Evolutionary conservation across 140 eudicot species (phyloP), one percentile per base, ranked within the genome.

Genomic region (Oenanthe javanica): DNA sequence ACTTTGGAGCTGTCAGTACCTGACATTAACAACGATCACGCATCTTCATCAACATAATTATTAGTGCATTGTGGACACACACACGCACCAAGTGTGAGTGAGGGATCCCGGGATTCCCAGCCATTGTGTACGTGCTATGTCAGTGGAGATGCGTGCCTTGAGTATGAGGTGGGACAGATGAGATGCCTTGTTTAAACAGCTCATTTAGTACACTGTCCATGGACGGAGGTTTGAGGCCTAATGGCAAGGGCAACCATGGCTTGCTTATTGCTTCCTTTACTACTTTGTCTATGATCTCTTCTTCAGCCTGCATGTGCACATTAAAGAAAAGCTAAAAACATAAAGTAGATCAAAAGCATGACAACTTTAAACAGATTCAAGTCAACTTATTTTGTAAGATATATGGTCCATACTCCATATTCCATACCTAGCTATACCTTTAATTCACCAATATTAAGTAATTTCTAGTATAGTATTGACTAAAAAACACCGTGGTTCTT

Each of bases 211-310:
- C 97, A 73, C 91, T 86, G 42, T 92, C 96, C 0, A 91, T 92
- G 27, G 97, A 92, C 1, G 97, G 97, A 42, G 97, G 92, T 72
- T 90, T 92, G 19, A 92, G 97, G 83, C 97, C 97, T 16, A 92
- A 77, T 14, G 97, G 97, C 70, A 92, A 82, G 38, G 97, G 97
- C 51, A 92, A 75, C 90, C 96, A 88, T 82, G 97, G 97, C 88
- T 88, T 92, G 90, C 86, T 92, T 84, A 92, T 90, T 86, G 96
- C 97, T 77, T 92, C 97, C 83, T 88, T 92, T 82, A 92, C 97
- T 55, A 90, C 96, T 49, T 84, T 88, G 85, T 92, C 97, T 52
- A 92, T 86, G 31, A 89, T 86, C 69, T 61, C 69, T 77, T 92
- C 97, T 61, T 92, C 97, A 18, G 90, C 96, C 96, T 92, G 87